Conservation (phyloP, 805 yeast genomes). For the Wickerhamiella azyma region DNA sequence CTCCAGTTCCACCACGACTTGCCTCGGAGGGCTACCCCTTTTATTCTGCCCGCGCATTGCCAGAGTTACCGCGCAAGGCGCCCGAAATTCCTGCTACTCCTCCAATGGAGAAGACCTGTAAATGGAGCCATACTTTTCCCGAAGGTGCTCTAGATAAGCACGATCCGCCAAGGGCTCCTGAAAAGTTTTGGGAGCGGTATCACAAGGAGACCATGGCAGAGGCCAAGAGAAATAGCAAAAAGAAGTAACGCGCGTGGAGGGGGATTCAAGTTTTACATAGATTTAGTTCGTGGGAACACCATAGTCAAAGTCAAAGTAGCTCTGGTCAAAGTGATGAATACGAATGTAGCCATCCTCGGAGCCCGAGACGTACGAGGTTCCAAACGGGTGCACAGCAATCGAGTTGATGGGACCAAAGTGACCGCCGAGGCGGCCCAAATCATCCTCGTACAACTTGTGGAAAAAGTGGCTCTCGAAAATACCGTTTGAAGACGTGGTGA, state of each 20-base stretch:
- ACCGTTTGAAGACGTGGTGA: slow-evolving; percentile 96
- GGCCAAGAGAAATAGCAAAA: too few species aligned
- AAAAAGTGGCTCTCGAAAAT: slow-evolving; percentile 92
- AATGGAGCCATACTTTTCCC: not conserved
- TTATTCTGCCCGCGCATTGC: not conserved
- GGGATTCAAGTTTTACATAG: not conserved
- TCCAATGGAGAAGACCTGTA: not conserved
- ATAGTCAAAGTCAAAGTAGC: slow-evolving; percentile 83
- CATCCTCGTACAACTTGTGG: slow-evolving; percentile 91
- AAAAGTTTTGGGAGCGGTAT: not conserved
- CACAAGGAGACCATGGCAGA: too few species aligned
- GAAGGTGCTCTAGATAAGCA: not conserved
- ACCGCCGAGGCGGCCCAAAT: slow-evolving; percentile 92
- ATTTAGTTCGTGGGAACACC: slow-evolving; percentile 46
- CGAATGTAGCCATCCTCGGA: slow-evolving; percentile 98
- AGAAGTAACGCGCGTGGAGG: not conserved
- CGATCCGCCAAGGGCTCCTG: not conserved
- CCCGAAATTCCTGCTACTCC: not conserved
- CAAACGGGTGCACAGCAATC: slow-evolving; percentile 88
- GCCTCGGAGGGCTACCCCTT: not conserved
- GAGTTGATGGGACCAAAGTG: slow-evolving; percentile 98
- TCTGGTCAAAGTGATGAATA: slow-evolving; percentile 83
- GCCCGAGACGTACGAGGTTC: slow-evolving; percentile 87
- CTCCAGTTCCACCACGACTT: not conserved
- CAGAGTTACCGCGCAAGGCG: not conserved